phyloP scores from a whole-genome alignment of 495 filamentous ascomycete genomes.

The Penicillium salamii region DNA sequence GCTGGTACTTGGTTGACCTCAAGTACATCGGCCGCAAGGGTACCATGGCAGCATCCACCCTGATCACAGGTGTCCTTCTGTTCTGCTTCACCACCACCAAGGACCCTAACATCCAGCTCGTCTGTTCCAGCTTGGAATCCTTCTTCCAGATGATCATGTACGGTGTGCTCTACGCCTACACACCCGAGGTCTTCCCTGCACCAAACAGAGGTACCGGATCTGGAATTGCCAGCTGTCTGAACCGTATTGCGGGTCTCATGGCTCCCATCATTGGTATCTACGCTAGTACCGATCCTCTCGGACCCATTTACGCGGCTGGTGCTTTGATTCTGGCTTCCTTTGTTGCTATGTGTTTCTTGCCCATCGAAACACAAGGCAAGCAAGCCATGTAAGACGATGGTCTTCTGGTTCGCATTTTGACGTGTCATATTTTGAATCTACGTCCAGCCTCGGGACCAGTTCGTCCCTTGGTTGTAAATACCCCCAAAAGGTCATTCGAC shows the following conservation, averaged over 20 bases:
- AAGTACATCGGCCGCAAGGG: slow-evolving; percentile 53
- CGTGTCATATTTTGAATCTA: no score
- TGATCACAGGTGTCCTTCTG: slow-evolving; percentile 51
- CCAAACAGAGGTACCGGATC: slow-evolving; percentile 53
- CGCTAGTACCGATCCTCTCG: slow-evolving; percentile 31
- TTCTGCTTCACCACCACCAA: slow-evolving; percentile 48
- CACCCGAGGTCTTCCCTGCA: slow-evolving; percentile 55
- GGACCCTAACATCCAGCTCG: slow-evolving; percentile 42
- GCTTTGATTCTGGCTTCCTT: slow-evolving; percentile 39
- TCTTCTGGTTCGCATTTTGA: no score
- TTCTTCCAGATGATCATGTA: slow-evolving; percentile 57
- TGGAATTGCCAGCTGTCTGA: slow-evolving; percentile 51
- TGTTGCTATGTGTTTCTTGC: slow-evolving; percentile 34
- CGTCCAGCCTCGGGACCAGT: no score
- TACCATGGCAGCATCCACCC: slow-evolving; percentile 47
- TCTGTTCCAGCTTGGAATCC: slow-evolving; percentile 45
- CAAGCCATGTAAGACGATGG: not conserved
- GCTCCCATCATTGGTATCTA: slow-evolving; percentile 53
- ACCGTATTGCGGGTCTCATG: slow-evolving; percentile 48
- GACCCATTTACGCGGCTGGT: slow-evolving; percentile 46
- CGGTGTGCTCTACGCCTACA: slow-evolving; percentile 54
- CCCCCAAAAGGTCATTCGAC: no score
- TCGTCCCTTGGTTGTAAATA: no score
- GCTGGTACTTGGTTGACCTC: slow-evolving; percentile 45
- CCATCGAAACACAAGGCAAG: slow-evolving; percentile 46